Evolutionary conservation across 306 rosid genomes (phyloP), one percentile per base, ranked within the genome.

Genomic region (Acacia confusa): DNA sequence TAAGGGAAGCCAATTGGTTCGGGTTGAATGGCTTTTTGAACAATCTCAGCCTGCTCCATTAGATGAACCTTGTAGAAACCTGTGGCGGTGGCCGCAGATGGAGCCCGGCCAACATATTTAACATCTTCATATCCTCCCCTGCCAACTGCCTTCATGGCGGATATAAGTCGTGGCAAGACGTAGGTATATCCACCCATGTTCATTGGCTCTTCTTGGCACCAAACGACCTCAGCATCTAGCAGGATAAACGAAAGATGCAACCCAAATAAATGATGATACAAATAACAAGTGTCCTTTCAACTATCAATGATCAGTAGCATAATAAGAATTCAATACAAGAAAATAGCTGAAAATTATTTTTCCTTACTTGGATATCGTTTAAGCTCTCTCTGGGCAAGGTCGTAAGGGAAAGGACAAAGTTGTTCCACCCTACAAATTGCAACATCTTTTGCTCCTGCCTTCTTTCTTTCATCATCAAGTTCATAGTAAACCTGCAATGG

Each of bases 181-280:
- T 96, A 94, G 69, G 64, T 82, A 85, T 88, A 93, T 43, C 89
- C 99, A 65, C 99, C 99, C 99, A 96, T 96, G 90, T 93, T 96
- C 98, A 96, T 88, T 27, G 98, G 92, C 84, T 96, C 99, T 82
- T 96, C 99, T 86, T 96, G 99, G 83, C 97, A 92, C 99, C 99
- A 96, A 34, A 92, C 98, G 61, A 92, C 25, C 89, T 96, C 99
- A 2, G 98, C 98, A 88, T 96, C 99, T 96, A 74, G 76, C 76
- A 53, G 40, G 84, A 86, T 38, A 41, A 76, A 74, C 48, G 71
- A 3, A 38, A 58, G 76, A 58, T 58, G 76, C 78, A 63, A 28
- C 20, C n/a, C 4, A 57, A 10, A 57, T 7, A n/a, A 63, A 63
- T 13, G 17, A 63, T 28, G 20, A 28, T 13, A 7, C 15, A 66